Base-by-base conservation (phyloP, 345 rosid species). In the Euclidium syriacum region DNA sequence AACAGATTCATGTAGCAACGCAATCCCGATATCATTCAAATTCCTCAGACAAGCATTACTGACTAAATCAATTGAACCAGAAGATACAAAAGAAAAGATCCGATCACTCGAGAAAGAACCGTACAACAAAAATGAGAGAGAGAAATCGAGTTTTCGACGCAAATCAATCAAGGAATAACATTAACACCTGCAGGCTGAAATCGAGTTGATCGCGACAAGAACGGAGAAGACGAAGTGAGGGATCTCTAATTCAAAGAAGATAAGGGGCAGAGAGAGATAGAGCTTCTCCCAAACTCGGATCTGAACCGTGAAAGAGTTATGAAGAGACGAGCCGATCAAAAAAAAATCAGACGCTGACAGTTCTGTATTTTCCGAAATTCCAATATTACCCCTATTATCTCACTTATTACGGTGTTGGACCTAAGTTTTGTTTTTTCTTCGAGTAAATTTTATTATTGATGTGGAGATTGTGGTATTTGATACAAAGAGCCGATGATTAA, bases 271-370 rank as follows among this genome's bases (percentile, higher is more conserved):
- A 29, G 3, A 34, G 40, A 58, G 18, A 62, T 7, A 43, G 70
- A 40, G 15, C 47, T 66, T 66, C 64, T 56, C 34, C 29, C 64
- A 57, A 57, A 58, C 50, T 57, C 41, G 72, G 32, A 67, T 67
- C 64, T 67, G 51, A 67, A 23, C 29, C 55, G 36, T 54, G 54
- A 25, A 56, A 52, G n/a, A 50, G 39, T 48, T 48, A 5, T 35
- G 14, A 52, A 0, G 40, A 42, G 39, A 17, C 51, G 51, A n/a
- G 59, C 11, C 42, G 33, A 42, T 52, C 66, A 47, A 26, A 62
- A 39, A 6, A 52, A n/a, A 62, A 35, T 55, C 63, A 46, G 49
- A 66, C 30, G 49, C 36, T 56, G 49, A 44, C 60, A 44, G 52
- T 53, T 53, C 22, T 10, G 8, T 1, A 0, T 5, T 30, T 5